Base-by-base conservation (phyloP, 2,329 filamentous ascomycete species). In the Coniochaeta hoffmannii region DNA sequence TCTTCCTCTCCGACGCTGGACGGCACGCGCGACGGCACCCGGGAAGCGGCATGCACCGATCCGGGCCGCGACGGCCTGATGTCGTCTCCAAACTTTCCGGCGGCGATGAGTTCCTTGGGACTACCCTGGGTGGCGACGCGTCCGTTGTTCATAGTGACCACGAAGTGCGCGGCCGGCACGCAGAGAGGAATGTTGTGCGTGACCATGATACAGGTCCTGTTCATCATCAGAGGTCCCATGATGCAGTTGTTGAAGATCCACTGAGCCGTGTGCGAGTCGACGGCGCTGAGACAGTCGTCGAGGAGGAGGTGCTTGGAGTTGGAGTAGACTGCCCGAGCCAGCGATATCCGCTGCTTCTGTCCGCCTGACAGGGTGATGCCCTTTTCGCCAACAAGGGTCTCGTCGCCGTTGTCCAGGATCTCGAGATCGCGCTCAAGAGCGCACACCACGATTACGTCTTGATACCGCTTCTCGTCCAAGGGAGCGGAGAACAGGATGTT, bases 171-270 rank as follows among this genome's bases (percentile, higher is more conserved):
- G 34, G 85, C 79, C 5, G 92, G 90, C 8, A 91, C 84, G 62
- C 90, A 94, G 17, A 99, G 81, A n/a, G 89, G 82, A 28, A 94
- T 83, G 65, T 97, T 99, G 75, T 99, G 94, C 0, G 94, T 97
- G 34, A 99, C 93, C 44, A 99, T 79, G 54, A 99, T 90, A 69
- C 94, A 97, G 28, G 94, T 97, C 41, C 94, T 85, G 65, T 86
- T 80, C 56, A 81, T 75, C 94, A 99, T 97, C 53, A 99, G 73
- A 6, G 90, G 89, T 2, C 94, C 94, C 63, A 86, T 86, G 60
- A 99, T 86, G 57, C 92, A 96, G 70, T 96, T 88, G 67, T 88
- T 88, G 73, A 97, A 97, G 62, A 99, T 97, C 87, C 95, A 97
- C 69, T 97, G 95, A 2, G 92, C 92, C 0, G 94, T 97, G 65